Conservation (phyloP, 2,329 filamentous ascomycete species). For the Orbilia brochopaga region DNA sequence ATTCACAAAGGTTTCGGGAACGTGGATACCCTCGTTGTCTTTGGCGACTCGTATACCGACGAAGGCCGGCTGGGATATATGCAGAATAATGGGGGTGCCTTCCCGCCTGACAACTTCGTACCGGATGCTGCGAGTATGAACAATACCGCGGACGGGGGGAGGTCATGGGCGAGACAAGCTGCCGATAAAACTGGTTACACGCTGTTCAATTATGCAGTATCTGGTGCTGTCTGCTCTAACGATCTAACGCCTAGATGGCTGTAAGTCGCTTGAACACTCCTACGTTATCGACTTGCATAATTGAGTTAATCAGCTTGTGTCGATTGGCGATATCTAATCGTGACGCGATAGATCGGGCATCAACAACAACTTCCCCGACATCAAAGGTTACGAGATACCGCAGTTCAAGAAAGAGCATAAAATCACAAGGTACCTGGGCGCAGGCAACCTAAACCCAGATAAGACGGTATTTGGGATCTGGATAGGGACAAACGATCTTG, state of each 20-base stretch:
- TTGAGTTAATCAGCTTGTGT: too few species aligned
- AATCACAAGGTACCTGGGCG: slow-evolving; percentile 41
- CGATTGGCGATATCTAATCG: background rate
- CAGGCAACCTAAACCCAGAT: slow-evolving; percentile 59
- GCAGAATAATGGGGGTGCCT: slow-evolving; percentile 64
- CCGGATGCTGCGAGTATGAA: slow-evolving; percentile 58
- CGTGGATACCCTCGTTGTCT: slow-evolving; percentile 41
- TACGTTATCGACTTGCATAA: too few species aligned
- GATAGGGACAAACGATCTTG: slow-evolving; percentile 83
- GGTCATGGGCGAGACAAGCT: slow-evolving; percentile 72
- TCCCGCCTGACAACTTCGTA: slow-evolving; percentile 65
- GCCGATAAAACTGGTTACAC: slow-evolving; percentile 66
- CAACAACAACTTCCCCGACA: slow-evolving; percentile 67
- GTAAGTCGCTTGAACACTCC: slow-evolving; percentile 22
- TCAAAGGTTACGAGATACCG: slow-evolving; percentile 68
- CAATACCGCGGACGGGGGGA: slow-evolving; percentile 69
- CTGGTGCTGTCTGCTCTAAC: slow-evolving; percentile 75
- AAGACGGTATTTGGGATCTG: slow-evolving; percentile 77
- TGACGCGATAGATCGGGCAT: slow-evolving; percentile 59
- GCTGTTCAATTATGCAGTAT: slow-evolving; percentile 73
- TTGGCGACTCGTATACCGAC: slow-evolving; percentile 67
- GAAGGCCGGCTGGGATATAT: slow-evolving; percentile 72
- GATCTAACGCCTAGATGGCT: slow-evolving; percentile 65
- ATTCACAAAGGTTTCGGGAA: slow-evolving; percentile 46
- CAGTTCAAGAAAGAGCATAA: slow-evolving; percentile 64